A percentile compares a stretch with the other conserved stretches of the same genome.
phyloP scores from a whole-genome alignment of 2,329 filamentous ascomycete genomes.

The Eurotiales sp. region DNA sequence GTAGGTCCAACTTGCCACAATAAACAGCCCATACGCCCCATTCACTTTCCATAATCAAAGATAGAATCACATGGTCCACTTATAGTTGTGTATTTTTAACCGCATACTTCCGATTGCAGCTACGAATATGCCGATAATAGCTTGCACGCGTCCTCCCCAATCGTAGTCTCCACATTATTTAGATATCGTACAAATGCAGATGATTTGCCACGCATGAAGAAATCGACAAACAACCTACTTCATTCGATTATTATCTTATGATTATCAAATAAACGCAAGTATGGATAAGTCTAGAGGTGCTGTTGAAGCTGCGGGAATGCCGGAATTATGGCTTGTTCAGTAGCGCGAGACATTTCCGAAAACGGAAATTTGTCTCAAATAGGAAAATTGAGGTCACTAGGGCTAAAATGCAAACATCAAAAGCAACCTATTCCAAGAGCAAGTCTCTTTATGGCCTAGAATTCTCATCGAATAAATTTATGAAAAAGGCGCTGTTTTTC shows the following conservation, averaged over 20 bases:
- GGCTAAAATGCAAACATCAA: not conserved
- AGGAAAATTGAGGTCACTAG: not conserved
- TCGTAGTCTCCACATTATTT: not conserved
- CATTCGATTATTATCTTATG: too few relatives aligned
- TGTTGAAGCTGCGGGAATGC: not conserved
- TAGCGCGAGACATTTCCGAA: not conserved
- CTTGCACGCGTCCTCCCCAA: not conserved
- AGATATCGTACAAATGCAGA: not conserved
- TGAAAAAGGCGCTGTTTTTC: too few relatives aligned
- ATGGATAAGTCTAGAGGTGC: not conserved
- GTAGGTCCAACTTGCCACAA: not conserved
- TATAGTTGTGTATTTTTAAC: not conserved
- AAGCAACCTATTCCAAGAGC: not conserved
- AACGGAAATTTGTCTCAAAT: not conserved
- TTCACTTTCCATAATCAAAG: not conserved
- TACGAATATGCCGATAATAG: not conserved
- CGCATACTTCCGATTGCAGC: not conserved
- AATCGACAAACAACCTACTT: too few relatives aligned
- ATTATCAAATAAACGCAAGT: too few relatives aligned
- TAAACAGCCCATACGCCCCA: not conserved
- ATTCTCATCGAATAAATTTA: too few relatives aligned
- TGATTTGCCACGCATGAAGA: not conserved
- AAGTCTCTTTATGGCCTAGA: too few relatives aligned
- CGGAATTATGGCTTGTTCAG: not conserved
- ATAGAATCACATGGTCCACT: not conserved